Evolutionary conservation across 2,329 filamentous ascomycete species (phyloP), one percentile per base, ranked within the genome.

Genomic region (Trichoderma oligosporum): DNA sequence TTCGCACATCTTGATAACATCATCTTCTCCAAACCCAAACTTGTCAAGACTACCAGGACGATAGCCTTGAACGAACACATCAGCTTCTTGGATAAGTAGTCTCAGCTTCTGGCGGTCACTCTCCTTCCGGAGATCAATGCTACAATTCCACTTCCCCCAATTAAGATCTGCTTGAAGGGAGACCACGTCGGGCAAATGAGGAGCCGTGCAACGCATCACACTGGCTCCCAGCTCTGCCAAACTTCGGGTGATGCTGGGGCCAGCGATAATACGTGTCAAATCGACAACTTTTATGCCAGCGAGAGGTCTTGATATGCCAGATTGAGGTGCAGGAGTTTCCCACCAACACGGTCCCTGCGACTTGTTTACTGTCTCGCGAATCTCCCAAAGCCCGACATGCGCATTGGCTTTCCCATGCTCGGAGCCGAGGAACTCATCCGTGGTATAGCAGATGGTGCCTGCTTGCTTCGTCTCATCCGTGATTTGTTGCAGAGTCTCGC

Each of bases 201-300:
- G 44, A 3, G 54, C 54, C 7, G 54, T 90, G 44, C 91, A 77
- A 64, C 89, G 87, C 62, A 91, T 77, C 0, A 91, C 86, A 51
- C 85, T 81, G 8, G 88, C 88, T 2, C 88, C 88, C 0, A 57
- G n/a, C 14, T 57, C 54, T 7, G 54, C 54, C 6, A 49, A 14
- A 20, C 35, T 42, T 20, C 54, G 18, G n/a, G 54, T 42, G 12
- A 57, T 57, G 2, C 25, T 25, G 0, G 54, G 54, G 2, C 54
- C 45, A 1, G 54, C 54, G 8, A 57, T 57, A 4, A 57, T 57
- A 14, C 54, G 38, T 12, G 73, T 76, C 49, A 80, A 63, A 60
- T 83, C 80, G 7, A 83, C 66, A 1, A 83, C 74, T 56, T 75
- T 77, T 60, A 79, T 65, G 0, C 77, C 79, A 0, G 75, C 71